Evolutionary conservation across 371 early-diverging fungal genomes (phyloP).

Genomic region (Basidiobolus meristosporus): DNA sequence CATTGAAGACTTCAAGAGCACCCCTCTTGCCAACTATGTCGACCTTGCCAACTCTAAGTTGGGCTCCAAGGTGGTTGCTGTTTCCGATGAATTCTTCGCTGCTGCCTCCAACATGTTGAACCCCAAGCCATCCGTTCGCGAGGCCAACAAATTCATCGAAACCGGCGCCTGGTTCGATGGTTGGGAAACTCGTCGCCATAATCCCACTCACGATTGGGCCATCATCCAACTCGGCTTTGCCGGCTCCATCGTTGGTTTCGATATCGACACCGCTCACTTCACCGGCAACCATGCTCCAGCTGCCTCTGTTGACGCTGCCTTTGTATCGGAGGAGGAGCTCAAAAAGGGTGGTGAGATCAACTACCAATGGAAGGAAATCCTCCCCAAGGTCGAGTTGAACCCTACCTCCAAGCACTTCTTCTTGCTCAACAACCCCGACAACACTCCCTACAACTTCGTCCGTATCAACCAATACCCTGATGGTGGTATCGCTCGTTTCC

Average conservation of each 20-base stretch:
- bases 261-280: no score
- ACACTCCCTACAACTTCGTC: conserved; percentile 27
- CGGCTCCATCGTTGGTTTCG: no score
- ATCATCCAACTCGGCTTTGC: conserved; percentile 64
- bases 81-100: no score
- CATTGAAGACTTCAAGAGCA: no score
- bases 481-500: conserved; percentile 59
- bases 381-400: conserved; percentile 35
- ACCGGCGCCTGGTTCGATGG: conserved; percentile 63
- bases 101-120: no score
- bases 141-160: no score
- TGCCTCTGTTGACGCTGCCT: conserved; percentile 43
- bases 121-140: no score
- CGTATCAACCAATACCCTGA: no score
- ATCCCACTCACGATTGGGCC: conserved; percentile 49
- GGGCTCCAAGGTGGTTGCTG: no score
- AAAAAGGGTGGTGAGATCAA: conserved; percentile 12
- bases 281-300: no score
- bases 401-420: conserved; percentile 46
- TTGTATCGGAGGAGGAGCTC: conserved; percentile 18
- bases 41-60: no score
- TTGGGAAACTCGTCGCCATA: conserved; percentile 82
- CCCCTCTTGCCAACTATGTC: no score
- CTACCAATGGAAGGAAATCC: conserved; percentile 44
- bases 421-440: conserved; percentile 22